phyloP scores from a whole-genome alignment of 2,329 filamentous ascomycete genomes.

The Drechslerella stenobrocha region DNA sequence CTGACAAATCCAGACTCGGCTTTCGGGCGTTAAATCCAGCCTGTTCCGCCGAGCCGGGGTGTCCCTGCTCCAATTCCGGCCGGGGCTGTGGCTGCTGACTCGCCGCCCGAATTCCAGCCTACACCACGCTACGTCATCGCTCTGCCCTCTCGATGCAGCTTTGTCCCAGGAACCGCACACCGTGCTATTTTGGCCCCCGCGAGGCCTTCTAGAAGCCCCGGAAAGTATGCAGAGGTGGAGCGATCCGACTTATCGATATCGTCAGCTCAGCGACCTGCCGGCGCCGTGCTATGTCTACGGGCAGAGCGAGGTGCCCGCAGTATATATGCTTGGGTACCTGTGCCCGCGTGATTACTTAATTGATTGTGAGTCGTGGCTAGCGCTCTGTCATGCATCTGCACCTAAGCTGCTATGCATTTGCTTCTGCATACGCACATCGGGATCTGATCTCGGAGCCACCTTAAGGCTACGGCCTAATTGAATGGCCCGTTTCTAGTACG shows the following conservation, averaged over 20 bases:
- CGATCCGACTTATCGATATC: too few species aligned
- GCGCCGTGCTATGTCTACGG: slow-evolving; percentile 8
- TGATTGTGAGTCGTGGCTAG: neutral
- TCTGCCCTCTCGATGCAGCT: neutral
- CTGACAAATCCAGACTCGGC: slow-evolving; percentile 49
- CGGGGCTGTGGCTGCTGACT: slow-evolving; percentile 19
- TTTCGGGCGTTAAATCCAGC: slow-evolving; percentile 48
- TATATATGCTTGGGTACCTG: neutral
- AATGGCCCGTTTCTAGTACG: too few species aligned
- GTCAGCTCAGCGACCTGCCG: too few species aligned
- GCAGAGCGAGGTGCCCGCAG: neutral
- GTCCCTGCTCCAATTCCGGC: slow-evolving; percentile 14
- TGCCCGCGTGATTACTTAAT: slow-evolving; percentile 1
- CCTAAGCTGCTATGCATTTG: neutral
- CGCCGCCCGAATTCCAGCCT: too few species aligned
- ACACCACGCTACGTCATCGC: neutral
- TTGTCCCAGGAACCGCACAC: neutral
- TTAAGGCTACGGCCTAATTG: too few species aligned
- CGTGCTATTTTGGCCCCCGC: slow-evolving; percentile 34
- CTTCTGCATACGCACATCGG: too few species aligned
- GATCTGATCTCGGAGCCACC: too few species aligned
- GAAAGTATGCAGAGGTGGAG: slow-evolving; percentile 24
- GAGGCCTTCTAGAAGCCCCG: slow-evolving; percentile 31
- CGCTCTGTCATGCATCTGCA: neutral
- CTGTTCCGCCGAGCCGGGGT: slow-evolving; percentile 42